Evolutionary conservation across 192 early-diverging fungal species (phyloP).

Genomic region (Coemansia sp.): DNA sequence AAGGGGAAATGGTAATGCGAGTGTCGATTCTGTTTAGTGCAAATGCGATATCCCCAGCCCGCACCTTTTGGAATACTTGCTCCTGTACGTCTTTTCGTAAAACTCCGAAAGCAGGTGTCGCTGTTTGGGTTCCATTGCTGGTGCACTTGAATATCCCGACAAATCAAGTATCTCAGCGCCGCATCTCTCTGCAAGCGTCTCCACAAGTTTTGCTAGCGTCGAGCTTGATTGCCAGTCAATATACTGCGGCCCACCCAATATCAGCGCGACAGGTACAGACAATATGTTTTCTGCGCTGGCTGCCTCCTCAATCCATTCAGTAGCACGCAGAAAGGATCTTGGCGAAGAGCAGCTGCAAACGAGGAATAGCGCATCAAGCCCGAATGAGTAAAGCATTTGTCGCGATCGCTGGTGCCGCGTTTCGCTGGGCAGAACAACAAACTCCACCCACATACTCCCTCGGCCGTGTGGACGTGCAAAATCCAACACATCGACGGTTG

Average conservation of each 20-base stretch:
- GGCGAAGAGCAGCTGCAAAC: slow-evolving; percentile 42
- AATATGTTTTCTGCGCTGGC: slow-evolving; percentile 1
- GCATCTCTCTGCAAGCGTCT: slow-evolving; percentile 29
- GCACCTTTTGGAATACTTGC: slow-evolving; percentile 1
- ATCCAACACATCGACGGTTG: slow-evolving; percentile 34
- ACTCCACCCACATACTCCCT: slow-evolving; percentile 41
- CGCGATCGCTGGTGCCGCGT: slow-evolving; percentile 44
- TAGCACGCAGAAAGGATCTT: slow-evolving; percentile 32
- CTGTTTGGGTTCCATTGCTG: slow-evolving; percentile 1
- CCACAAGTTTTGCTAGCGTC: slow-evolving; percentile 16
- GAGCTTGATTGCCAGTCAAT: slow-evolving; percentile 31
- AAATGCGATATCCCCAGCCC: not conserved
- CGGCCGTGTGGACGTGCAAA: slow-evolving; percentile 19
- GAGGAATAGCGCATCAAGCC: slow-evolving; percentile 40
- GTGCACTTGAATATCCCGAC: slow-evolving; percentile 23
- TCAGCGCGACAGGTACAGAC: slow-evolving; percentile 30
- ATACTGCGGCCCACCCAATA: slow-evolving; percentile 31
- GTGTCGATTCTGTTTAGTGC: not conserved
- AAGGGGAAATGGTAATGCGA: not conserved
- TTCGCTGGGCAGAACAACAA: slow-evolving; percentile 42
- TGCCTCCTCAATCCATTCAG: slow-evolving; percentile 53
- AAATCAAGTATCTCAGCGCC: slow-evolving; percentile 29
- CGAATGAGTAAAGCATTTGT: slow-evolving; percentile 47
- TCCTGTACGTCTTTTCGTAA: not conserved
- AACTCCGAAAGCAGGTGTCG: slow-evolving; percentile 9